Conservation (phyloP, 495 filamentous ascomycete genomes). For the Aspergillus mulundensis region DNA sequence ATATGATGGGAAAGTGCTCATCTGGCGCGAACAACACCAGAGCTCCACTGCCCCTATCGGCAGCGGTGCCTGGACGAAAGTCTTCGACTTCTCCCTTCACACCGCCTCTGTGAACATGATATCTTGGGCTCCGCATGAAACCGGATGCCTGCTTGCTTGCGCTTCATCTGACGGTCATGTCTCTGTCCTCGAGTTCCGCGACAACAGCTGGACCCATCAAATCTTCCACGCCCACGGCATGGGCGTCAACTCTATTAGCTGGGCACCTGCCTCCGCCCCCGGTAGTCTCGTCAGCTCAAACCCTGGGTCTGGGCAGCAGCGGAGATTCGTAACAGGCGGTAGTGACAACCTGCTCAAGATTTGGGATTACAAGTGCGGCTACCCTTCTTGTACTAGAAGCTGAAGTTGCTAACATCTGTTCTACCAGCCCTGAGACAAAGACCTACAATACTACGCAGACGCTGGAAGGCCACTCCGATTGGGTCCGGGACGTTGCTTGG, state of each 20-base stretch:
- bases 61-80: constrained; percentile 64
- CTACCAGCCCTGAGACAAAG: constrained; percentile 45
- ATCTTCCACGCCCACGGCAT: constrained; percentile 89
- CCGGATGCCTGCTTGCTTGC: constrained; percentile 89
- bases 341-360: constrained; percentile 90
- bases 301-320: constrained; percentile 54
- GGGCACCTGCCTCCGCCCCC: constrained; percentile 80
- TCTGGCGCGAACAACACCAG: constrained; percentile 84
- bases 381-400: not conserved
- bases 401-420: not conserved
- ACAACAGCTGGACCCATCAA: constrained; percentile 79
- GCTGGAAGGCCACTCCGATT: constrained; percentile 82
- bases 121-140: constrained; percentile 94
- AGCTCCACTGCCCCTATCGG: constrained; percentile 41
- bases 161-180: constrained; percentile 91
- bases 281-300: constrained; percentile 73
- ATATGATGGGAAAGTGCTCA: constrained; percentile 96
- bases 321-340: constrained; percentile 89
- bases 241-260: constrained; percentile 91
- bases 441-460: constrained; percentile 52
- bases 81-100: constrained; percentile 87
- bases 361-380: constrained; percentile 63
- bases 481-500: constrained; percentile 98
- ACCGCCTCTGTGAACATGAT: constrained; percentile 95
- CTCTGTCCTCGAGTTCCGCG: constrained; percentile 90